Evolutionary conservation across 306 rosid genomes (phyloP).

Genomic region (Cyamopsis tetragonoloba): DNA sequence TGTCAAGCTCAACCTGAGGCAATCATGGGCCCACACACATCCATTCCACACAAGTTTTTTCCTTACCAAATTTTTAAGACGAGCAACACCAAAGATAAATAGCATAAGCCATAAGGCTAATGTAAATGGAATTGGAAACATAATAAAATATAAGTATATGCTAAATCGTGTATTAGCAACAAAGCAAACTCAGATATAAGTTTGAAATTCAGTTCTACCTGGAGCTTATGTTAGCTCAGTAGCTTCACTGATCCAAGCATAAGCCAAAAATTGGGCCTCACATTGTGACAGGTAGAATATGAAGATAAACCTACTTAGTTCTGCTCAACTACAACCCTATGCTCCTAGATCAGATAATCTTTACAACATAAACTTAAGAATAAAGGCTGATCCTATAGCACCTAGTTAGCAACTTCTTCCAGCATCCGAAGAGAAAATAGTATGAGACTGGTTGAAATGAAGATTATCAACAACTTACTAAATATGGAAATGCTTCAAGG

Average conservation of each 20-base stretch:
- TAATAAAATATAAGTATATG: neutral
- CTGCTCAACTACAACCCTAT: neutral
- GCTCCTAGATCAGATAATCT: neutral
- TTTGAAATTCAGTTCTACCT: neutral
- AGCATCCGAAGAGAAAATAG: neutral
- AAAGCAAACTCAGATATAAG: neutral
- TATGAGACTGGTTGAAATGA: neutral
- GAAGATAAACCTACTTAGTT: neutral
- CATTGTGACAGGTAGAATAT: neutral
- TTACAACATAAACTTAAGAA: neutral
- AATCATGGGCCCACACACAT: neutral
- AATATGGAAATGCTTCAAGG: neutral
- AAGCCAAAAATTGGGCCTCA: neutral
- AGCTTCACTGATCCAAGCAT: neutral
- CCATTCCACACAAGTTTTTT: neutral
- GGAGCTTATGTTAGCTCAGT: neutral
- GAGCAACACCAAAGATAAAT: neutral
- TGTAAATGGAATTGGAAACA: neutral
- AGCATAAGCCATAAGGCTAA: neutral
- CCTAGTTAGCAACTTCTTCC: neutral
- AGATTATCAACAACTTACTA: neutral
- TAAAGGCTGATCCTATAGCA: slow-evolving; percentile 9
- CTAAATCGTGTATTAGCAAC: neutral
- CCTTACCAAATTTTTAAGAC: neutral
- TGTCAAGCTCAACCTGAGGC: neutral